Conservation (phyloP, 805 yeast species). For the Candida awuae region DNA sequence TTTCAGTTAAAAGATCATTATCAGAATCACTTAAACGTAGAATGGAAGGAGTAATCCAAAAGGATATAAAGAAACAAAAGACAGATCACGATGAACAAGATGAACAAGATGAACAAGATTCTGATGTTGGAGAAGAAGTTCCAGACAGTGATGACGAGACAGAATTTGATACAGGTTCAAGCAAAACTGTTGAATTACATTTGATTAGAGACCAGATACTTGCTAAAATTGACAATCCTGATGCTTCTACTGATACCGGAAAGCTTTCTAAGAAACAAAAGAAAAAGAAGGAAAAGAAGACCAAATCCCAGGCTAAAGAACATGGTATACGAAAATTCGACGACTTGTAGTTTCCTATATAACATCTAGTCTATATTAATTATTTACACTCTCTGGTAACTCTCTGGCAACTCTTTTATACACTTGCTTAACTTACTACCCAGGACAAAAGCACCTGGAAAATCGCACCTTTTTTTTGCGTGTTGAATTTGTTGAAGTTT, state of each 20-base stretch:
- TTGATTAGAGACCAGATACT: slow-evolving; percentile 22
- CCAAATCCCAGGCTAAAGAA: slow-evolving; percentile 43
- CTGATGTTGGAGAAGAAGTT: slow-evolving; percentile 5
- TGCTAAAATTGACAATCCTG: slow-evolving; percentile 21
- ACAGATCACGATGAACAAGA: no score
- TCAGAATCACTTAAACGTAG: slow-evolving; percentile 9
- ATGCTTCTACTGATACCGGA: slow-evolving; percentile 15
- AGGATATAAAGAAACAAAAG: slow-evolving; percentile 3
- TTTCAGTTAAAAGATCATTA: slow-evolving; percentile 1
- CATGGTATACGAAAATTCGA: slow-evolving; percentile 63
- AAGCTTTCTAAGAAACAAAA: slow-evolving; percentile 13
- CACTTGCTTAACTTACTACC: background rate
- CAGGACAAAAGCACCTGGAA: no score
- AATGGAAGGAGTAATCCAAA: background rate
- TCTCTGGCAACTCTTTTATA: background rate
- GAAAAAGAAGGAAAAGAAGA: slow-evolving; percentile 29
- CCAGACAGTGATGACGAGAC: slow-evolving; percentile 17
- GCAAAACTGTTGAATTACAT: slow-evolving; percentile 20
- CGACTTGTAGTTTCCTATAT: slow-evolving; percentile 25
- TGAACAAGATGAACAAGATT: background rate
- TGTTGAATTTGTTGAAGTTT: no score
- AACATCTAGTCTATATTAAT: no score
- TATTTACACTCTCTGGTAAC: no score
- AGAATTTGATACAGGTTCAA: slow-evolving; percentile 4
- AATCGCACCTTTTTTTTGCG: no score